Evolutionary conservation across 164 flowering plant genomes (phyloP), one percentile per base, ranked within the genome.

Genomic region (Vitis cinerea): DNA sequence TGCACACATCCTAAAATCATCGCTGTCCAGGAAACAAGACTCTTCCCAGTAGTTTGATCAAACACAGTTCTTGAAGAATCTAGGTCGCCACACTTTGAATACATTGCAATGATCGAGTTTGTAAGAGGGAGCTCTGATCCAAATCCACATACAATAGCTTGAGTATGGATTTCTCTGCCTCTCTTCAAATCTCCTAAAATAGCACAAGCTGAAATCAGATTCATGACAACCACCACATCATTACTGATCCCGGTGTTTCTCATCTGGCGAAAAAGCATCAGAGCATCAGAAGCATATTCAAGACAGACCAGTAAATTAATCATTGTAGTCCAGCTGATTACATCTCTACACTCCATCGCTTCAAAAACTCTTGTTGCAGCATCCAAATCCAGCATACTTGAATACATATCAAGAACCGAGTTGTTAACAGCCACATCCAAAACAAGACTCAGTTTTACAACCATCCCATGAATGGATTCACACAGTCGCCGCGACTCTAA

Each of bases 281-380:
- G 13, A 49, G 79, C 83, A 37, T 70, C 71, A 44, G 54, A 23
- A 14, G 82, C 80, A 67, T 10, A 50, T 16, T 74, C 78, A 23
- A 59, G 64, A 23, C 59, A 53, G 37, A 79, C 61, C 49, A 79
- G 68, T 57, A 80, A 70, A 17, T 81, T 77, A 37, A 80, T 79
- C 78, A 84, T 74, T 9, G 76, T 74, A 29, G 83, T 79, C 83
- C 80, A 75, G 60, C 80, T 81, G 37, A 80, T 71, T 6, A 80
- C 72, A 74, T 84, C 87, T 65, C 65, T 84, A 37, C 27, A 57
- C 51, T 53, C 57, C 84, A 81, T 84, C 12, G 8, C 71, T 1
- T 57, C 60, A 57, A 81, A 84, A 56, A 78, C 13, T 8, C 70
- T 65, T 9, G 49, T 58, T 3, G 73, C 80, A 55, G 65, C 65